A percentile compares a stretch with the other conserved stretches of the same genome.
Conservation (phyloP, 2,329 filamentous ascomycete species). For the Elsinoe australis region DNA sequence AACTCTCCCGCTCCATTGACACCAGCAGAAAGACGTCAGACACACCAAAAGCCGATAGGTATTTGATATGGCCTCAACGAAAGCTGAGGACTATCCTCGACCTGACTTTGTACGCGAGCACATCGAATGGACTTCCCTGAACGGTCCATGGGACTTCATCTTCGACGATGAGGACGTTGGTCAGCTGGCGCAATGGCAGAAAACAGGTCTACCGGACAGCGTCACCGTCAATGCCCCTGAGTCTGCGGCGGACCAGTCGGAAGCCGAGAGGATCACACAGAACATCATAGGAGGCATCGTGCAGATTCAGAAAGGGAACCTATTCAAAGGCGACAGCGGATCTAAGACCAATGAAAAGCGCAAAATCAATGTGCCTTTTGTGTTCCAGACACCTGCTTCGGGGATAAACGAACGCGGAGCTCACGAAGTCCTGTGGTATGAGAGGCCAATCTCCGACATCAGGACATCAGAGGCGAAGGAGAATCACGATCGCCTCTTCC, state of each 20-base stretch:
- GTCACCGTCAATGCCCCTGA: conserved; percentile 1
- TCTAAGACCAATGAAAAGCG: conserved; percentile 40
- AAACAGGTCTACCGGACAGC: conserved; percentile 40
- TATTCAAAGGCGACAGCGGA: conserved; percentile 27
- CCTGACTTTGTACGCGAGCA: conserved; percentile 54
- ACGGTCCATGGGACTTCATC: conserved; percentile 56
- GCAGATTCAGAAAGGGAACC: conserved; percentile 41
- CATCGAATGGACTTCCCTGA: conserved; percentile 53
- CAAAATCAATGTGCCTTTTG: conserved; percentile 56
- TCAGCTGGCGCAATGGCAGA: conserved; percentile 47
- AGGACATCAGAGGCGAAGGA: neutral
- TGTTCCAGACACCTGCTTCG: conserved; percentile 57
- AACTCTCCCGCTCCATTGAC: no score
- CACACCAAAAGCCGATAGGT: no score
- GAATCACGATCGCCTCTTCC: conserved; percentile 37
- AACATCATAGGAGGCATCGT: conserved; percentile 46
- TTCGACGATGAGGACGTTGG: conserved; percentile 60
- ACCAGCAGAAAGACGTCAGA: no score
- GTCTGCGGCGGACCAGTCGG: conserved; percentile 25
- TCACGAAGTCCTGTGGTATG: conserved; percentile 63
- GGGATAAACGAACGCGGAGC: conserved; percentile 54
- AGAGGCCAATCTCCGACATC: conserved; percentile 32
- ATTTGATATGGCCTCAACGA: conserved; percentile 3
- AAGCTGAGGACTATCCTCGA: conserved; percentile 47
- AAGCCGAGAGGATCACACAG: conserved; percentile 32